Evolutionary conservation across 2,329 filamentous ascomycete genomes (phyloP), one percentile per base, ranked within the genome.

Genomic region (Apiospora pterosperma): DNA sequence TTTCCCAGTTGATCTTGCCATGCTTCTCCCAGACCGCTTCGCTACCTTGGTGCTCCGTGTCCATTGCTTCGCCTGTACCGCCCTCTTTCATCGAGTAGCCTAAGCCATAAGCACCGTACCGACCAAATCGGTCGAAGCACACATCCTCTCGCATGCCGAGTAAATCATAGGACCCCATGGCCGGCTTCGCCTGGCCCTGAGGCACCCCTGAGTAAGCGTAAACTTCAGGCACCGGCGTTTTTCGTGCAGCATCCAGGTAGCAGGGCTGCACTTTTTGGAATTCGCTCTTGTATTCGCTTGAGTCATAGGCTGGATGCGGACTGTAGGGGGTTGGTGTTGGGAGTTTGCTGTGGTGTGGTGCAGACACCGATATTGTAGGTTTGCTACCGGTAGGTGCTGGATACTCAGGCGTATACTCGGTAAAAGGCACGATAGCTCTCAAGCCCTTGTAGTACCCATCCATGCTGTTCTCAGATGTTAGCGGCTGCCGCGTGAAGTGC

Each of bases 81-180:
- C 93, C 93, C 67, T 87, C 85, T 63, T 88, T 85, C 65, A 85
- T 84, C 70, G 85, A 87, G 76, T 97, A 97, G n/a, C 93, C 93
- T 44, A 93, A 81, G 0, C 93, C 93, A 72, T 97, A 97, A 0
- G 93, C 90, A 0, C 92, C 93, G 41, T 95, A 86, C 59, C 93
- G 87, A 21, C 92, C 92, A 73, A 93, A 96, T 6, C 93, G 87
- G 72, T 97, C 93, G 74, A 96, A 97, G 78, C 93, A 97, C 16
- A 96, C 82, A 71, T 96, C 90, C 66, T 93, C 85, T 25, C 89
- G 83, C 44, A 97, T 77, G 0, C 92, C 93, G 5, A 97, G 79
- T 58, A 93, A 75, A 16, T 88, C 83, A 73, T 96, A 90, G 0
- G 91, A 94, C 4, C 93, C 93, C 70, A 96, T 85, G 1, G 89